These are phyloP conservation scores for Teunomyces tritomae DNA, from an alignment of 805 yeast species.

Conservation along the genomic window DNA sequence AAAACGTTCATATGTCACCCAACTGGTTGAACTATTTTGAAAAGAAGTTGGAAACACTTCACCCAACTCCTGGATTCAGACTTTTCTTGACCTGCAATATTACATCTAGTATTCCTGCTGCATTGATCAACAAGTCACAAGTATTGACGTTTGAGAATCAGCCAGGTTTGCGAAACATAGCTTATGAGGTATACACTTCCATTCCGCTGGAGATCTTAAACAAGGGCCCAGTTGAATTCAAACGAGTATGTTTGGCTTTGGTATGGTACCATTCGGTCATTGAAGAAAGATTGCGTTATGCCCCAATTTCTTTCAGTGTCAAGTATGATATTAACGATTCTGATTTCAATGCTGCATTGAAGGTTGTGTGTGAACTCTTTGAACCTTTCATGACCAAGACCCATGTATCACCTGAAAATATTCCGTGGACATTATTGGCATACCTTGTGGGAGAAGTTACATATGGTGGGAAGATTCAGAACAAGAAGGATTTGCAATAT, in stretches of 20 bases:
- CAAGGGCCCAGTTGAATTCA: conserved; percentile 40
- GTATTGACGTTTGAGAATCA: conserved; percentile 61
- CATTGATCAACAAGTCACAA: conserved; percentile 53
- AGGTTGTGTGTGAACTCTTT: conserved; percentile 44
- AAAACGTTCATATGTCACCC: conserved; percentile 74
- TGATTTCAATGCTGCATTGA: conserved; percentile 57
- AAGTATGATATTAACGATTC: conserved; percentile 68
- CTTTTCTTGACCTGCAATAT: conserved; percentile 66
- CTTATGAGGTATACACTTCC: conserved; percentile 38
- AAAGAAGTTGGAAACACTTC: conserved; percentile 36
- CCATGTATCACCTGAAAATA: conserved; percentile 13
- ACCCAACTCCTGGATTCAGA: conserved; percentile 39
- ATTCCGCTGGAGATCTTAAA: conserved; percentile 13
- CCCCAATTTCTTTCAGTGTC: conserved; percentile 61
- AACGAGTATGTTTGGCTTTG: conserved; percentile 50
- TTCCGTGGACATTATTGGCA: conserved; percentile 56
- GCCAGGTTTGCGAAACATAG: conserved; percentile 53
- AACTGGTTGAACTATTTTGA: conserved; percentile 59
- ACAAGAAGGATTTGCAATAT: conserved; percentile 35
- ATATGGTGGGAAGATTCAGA: conserved; percentile 66
- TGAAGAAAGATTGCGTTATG: conserved; percentile 55
- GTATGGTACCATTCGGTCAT: conserved; percentile 72
- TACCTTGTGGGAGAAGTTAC: conserved; percentile 51
- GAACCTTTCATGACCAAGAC: conserved; percentile 5
- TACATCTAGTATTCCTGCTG: conserved; percentile 48